Conservation (phyloP, 257 asterid genomes). For the Cynanchum wilfordii region DNA sequence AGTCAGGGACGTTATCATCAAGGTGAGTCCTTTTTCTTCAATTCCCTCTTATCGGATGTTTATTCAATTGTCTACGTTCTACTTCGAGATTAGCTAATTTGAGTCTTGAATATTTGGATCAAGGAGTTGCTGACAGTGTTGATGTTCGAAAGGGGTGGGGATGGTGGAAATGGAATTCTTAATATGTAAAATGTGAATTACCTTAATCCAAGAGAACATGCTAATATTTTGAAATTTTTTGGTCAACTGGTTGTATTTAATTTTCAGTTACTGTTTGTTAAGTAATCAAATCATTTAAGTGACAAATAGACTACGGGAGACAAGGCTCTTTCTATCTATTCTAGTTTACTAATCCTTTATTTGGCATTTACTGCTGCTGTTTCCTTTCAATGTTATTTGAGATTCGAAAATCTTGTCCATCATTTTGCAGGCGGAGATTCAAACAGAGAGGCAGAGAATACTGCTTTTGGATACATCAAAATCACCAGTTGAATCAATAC, state of each 20-base stretch:
- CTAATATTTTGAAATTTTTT: neutral
- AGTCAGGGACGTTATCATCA: conserved; percentile 79
- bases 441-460: conserved; percentile 92
- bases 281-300: neutral
- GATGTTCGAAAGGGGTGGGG: neutral
- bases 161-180: neutral
- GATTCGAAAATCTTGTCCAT: neutral
- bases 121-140: neutral
- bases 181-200: neutral
- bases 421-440: conserved; percentile 79
- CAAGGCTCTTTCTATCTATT: neutral
- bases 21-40: conserved; percentile 39
- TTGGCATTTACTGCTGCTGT: neutral
- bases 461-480: conserved; percentile 89
- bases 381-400: neutral
- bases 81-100: neutral
- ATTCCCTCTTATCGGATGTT: neutral
- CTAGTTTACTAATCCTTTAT: neutral
- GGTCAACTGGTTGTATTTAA: neutral
- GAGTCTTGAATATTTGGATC: neutral
- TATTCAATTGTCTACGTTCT: neutral
- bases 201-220: neutral
- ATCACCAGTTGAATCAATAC: conserved; percentile 86
- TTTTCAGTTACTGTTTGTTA: neutral
- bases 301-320: neutral